Conservation (phyloP, 208 protist species). For the Trypanosoma grayi region DNA sequence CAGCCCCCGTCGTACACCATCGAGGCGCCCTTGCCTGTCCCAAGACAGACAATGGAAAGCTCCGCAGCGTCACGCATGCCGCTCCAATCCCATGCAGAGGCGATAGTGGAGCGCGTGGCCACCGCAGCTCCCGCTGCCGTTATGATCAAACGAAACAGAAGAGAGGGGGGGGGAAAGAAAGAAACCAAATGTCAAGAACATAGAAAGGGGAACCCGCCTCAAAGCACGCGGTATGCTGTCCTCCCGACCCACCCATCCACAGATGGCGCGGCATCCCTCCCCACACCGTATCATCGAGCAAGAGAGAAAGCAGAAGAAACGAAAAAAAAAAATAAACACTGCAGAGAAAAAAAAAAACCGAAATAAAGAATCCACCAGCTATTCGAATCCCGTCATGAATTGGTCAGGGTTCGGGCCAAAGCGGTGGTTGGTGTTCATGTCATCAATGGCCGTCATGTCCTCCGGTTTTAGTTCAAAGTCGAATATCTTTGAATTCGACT, state of each 20-base stretch:
- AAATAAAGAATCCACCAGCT: background rate
- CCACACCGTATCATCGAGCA: too few species aligned
- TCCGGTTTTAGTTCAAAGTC: conserved; percentile 58
- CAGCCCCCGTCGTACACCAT: conserved; percentile 33
- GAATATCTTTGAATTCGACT: conserved; percentile 76
- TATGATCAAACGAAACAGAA: too few species aligned
- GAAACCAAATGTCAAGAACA: too few species aligned
- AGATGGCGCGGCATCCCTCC: too few species aligned
- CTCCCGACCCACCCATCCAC: too few species aligned
- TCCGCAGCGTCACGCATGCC: background rate
- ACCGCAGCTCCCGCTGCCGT: too few species aligned
- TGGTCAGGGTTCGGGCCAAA: conserved; percentile 47
- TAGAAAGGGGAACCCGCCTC: too few species aligned
- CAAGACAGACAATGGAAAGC: conserved; percentile 29
- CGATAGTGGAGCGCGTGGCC: too few species aligned
- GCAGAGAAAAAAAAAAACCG: conserved; percentile 12
- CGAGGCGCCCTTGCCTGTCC: conserved; percentile 26
- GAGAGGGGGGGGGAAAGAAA: too few species aligned
- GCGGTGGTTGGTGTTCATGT: conserved; percentile 41
- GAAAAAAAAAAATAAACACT: background rate
- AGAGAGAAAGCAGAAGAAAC: background rate
- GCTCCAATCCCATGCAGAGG: too few species aligned
- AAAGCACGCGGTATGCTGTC: too few species aligned
- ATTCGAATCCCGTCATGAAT: conserved; percentile 32
- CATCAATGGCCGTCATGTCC: conserved; percentile 55